Base-by-base conservation (phyloP, 371 early-diverging fungal species). In the Smittium culicis region DNA sequence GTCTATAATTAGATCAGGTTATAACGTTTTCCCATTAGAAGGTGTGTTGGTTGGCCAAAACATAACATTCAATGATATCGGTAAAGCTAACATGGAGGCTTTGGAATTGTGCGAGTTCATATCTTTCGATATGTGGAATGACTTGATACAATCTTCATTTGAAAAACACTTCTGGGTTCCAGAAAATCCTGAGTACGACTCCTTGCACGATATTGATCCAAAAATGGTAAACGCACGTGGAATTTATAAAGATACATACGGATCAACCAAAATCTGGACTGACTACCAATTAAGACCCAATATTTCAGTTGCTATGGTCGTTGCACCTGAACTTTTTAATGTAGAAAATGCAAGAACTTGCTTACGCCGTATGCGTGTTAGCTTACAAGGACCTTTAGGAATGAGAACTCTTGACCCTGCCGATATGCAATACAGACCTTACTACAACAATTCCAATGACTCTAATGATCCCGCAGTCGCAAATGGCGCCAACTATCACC, bases 401-500 rank as follows among this genome's bases (percentile, higher is more conserved):
- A 93, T 98, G 87, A 85, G 89, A 65, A 96, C 98, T 0, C 74
- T 98, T 32, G 96, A 96, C 75, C 96, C 96, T 20, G 66, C 67
- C 0, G 96, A 98, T 71, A 85, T 84, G 79, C 85, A 85, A 24
- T 96, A 98, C 74, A 83, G 92, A 17, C 93, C 93, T 27, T 73
- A 86, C 64, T 98, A 98, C 73, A 84, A 92, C 74, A 98, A 98
- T 72, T 79, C 81, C 61, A 87, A 98, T 71, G 93, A 96, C 68
- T 86, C 89, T 28, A 77, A 77, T 24, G 95, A 98, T 71, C 78
- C 84, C 27, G 75, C 82, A 27, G 81, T 92, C 0, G 90, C 96
- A 1, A 92, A 94, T 65, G 98, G 98, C 17, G 88, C 87, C 76
- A 98, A 98, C 72, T 98, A 98, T 72, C 97, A 98, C 71, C 92